Evolutionary conservation across 768 basidiomycete species (phyloP).

Genomic region (Tulasnella calospora): DNA sequence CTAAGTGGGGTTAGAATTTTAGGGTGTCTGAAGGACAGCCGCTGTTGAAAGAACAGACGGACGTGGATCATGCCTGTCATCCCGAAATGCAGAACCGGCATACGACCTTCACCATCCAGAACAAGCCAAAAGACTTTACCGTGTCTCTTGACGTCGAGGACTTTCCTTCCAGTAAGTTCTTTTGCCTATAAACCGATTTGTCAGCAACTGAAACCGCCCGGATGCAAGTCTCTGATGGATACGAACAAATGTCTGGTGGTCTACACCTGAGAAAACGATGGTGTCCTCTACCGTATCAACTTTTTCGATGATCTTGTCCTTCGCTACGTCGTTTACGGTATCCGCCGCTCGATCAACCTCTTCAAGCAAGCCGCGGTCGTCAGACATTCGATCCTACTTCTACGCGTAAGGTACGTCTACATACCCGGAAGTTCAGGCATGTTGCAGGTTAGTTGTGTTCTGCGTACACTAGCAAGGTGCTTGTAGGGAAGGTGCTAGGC

Average conservation of each 20-base stretch:
- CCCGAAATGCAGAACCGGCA: conserved; percentile 73
- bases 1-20: neutral
- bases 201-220: conserved; percentile 24
- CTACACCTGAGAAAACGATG: conserved; percentile 57
- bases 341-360: conserved; percentile 67
- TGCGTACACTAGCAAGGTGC: neutral
- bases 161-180: conserved; percentile 43
- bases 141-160: conserved; percentile 36
- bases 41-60: neutral
- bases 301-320: conserved; percentile 49
- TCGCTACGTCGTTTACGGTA: conserved; percentile 50
- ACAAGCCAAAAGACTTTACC: conserved; percentile 50
- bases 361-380: conserved; percentile 31
- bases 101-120: conserved; percentile 54
- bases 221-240: neutral
- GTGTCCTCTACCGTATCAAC: conserved; percentile 58
- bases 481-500: neutral
- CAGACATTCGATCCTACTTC: neutral
- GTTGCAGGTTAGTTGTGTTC: neutral
- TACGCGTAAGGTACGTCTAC: neutral
- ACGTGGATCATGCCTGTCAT: conserved; percentile 84
- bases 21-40: neutral
- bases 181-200: conserved; percentile 43
- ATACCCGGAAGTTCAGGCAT: conserved; percentile 22
- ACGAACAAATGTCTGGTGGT: conserved; percentile 59